phyloP scores from a whole-genome alignment of 164 flowering plant genomes.

The Protea cynaroides region DNA sequence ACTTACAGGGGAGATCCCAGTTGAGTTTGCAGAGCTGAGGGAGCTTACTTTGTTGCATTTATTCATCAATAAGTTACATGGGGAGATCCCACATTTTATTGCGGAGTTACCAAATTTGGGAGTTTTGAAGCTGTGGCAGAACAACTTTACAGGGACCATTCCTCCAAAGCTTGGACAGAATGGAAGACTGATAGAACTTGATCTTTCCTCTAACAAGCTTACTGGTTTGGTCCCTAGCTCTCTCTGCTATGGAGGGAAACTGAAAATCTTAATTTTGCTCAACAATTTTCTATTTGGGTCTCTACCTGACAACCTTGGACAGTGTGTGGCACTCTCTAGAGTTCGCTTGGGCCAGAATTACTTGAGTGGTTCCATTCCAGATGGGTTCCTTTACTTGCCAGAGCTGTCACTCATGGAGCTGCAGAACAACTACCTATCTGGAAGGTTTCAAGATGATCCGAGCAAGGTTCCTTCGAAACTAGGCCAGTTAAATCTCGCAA shows the following conservation, averaged over 20 bases:
- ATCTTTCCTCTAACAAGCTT: conserved; percentile 59
- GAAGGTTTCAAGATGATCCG: conserved; percentile 27
- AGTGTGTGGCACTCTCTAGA: conserved; percentile 40
- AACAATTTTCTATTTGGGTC: conserved; percentile 60
- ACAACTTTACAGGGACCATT: conserved; percentile 42
- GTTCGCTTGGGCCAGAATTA: conserved; percentile 57
- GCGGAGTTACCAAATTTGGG: conserved; percentile 55
- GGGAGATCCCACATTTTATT: conserved; percentile 48
- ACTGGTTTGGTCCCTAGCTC: conserved; percentile 46
- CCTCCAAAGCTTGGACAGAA: conserved; percentile 31
- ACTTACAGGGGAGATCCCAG: conserved; percentile 53
- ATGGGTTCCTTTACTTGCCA: conserved; percentile 53
- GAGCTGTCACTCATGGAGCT: conserved; percentile 46
- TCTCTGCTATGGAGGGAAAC: conserved; percentile 45
- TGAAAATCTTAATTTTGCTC: conserved; percentile 41
- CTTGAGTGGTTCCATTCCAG: conserved; percentile 47
- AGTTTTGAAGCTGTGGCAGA: conserved; percentile 58
- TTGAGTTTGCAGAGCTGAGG: conserved; percentile 34
- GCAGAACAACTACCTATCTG: conserved; percentile 50
- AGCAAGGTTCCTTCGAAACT: conserved; percentile 31
- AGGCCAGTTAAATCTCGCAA: conserved; percentile 41
- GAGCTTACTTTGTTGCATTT: conserved; percentile 41
- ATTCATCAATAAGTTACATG: conserved; percentile 40
- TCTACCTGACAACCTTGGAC: conserved; percentile 49
- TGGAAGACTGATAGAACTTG: conserved; percentile 32